These are phyloP conservation scores for Ophiostoma australiae DNA, from an alignment of 2,329 filamentous ascomycete genomes.

Conservation along the genomic window DNA sequence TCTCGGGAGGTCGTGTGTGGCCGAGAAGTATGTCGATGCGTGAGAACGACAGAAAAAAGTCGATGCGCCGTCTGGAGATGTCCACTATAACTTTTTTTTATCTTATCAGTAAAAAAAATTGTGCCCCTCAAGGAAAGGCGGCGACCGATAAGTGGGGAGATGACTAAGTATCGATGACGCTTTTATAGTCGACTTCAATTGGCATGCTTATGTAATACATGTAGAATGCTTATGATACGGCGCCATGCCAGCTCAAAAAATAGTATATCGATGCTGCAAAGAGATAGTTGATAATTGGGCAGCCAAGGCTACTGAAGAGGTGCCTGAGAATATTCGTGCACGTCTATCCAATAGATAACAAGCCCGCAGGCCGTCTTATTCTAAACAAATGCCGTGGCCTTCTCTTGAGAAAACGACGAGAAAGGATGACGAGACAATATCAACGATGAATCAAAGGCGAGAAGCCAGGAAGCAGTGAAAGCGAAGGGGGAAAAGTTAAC, in stretches of 20 bases:
- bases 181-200: neutral
- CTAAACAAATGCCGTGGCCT: neutral
- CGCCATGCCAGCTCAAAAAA: too few species aligned
- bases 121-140: constrained; percentile 18
- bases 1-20: constrained; percentile 30
- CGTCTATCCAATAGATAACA: neutral
- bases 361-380: neutral
- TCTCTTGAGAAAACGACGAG: neutral
- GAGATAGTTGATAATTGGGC: neutral
- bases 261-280: neutral
- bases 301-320: neutral
- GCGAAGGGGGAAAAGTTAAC: neutral
- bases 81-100: constrained; percentile 22
- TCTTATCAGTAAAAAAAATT: constrained; percentile 26
- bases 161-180: constrained; percentile 1
- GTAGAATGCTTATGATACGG: neutral
- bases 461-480: neutral
- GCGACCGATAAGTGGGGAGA: constrained; percentile 9
- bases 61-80: neutral
- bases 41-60: constrained; percentile 14
- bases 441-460: neutral
- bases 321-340: neutral
- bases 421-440: neutral
- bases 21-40: constrained; percentile 5
- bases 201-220: neutral